Evolutionary conservation across 2,329 filamentous ascomycete species (phyloP).

Genomic region (Claviceps spartinae): DNA sequence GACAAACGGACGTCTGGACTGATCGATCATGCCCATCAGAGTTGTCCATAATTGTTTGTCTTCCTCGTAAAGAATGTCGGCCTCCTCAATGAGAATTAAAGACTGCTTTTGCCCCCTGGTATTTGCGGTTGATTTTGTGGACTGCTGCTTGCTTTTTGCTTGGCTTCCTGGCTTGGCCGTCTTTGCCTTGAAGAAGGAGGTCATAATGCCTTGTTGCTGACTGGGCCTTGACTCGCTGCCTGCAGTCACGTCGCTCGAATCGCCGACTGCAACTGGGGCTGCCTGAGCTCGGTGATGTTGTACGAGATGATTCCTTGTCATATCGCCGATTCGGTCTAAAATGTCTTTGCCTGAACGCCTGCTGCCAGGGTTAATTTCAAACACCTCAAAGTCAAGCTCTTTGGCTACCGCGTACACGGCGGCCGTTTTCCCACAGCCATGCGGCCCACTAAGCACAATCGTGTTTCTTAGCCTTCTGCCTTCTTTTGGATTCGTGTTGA

Average conservation of each 20-base stretch:
- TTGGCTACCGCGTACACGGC: constrained; percentile 83
- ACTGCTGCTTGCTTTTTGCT: constrained; percentile 14
- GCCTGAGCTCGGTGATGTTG: constrained; percentile 28
- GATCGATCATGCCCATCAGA: constrained; percentile 59
- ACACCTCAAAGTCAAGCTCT: constrained; percentile 84
- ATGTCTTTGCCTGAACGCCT: constrained; percentile 82
- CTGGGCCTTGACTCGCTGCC: constrained; percentile 47
- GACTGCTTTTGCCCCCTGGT: constrained; percentile 69
- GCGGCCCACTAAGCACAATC: constrained; percentile 77
- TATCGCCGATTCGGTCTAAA: constrained; percentile 83
- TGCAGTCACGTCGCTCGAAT: constrained; percentile 15
- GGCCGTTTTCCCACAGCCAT: constrained; percentile 87
- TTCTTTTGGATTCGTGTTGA: constrained; percentile 26
- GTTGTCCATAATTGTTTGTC: constrained; percentile 92
- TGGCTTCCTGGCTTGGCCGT: constrained; percentile 13
- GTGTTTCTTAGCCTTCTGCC: constrained; percentile 50
- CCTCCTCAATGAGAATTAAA: constrained; percentile 85
- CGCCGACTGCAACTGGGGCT: constrained; percentile 16
- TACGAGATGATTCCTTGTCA: constrained; percentile 91
- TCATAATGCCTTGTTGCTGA: constrained; percentile 69
- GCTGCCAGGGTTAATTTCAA: constrained; percentile 80
- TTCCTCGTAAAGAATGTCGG: constrained; percentile 86
- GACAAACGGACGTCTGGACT: constrained; percentile 83
- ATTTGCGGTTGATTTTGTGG: constrained; percentile 17
- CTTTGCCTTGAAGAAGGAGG: constrained; percentile 61